Percentiles rank a stretch among this genome's conserved stretches.
phyloP scores from a whole-genome alignment of 257 asterid species.

The Avicennia marina region DNA sequence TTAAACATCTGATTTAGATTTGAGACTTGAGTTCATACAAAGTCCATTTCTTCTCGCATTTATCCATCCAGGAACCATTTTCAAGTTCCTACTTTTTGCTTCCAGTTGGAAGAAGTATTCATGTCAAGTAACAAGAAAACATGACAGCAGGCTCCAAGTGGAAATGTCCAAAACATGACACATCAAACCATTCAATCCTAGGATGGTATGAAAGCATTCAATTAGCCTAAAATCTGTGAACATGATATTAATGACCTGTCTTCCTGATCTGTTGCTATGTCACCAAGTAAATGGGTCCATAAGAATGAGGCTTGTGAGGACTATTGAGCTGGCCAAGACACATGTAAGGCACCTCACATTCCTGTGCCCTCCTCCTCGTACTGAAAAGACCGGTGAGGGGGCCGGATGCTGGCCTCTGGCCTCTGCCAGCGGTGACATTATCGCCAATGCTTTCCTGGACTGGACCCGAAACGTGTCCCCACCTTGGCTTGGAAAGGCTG shows the following conservation, averaged over 20 bases:
- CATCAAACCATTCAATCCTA: neutral
- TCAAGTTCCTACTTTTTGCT: no score
- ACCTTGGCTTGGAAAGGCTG: constrained; percentile 20
- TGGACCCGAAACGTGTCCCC: constrained; percentile 53
- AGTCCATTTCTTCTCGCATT: neutral
- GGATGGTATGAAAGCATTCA: constrained; percentile 10
- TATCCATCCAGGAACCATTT: neutral
- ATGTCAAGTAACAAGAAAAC: no score
- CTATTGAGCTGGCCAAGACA: constrained; percentile 41
- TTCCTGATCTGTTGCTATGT: constrained; percentile 30
- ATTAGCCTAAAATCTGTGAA: neutral
- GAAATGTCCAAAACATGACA: neutral
- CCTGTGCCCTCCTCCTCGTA: constrained; percentile 30
- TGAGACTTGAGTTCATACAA: neutral
- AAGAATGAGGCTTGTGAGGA: constrained; percentile 37
- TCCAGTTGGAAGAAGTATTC: no score
- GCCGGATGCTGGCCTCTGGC: constrained; percentile 46
- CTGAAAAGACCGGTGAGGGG: constrained; percentile 41
- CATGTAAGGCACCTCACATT: constrained; percentile 44
- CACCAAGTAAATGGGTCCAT: constrained; percentile 78
- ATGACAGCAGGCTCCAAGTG: no score
- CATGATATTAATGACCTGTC: neutral
- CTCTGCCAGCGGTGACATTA: constrained; percentile 9
- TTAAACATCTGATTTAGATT: neutral
- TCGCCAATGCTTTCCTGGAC: constrained; percentile 14